Percentiles rank a stretch among this genome's conserved stretches.
phyloP scores from a whole-genome alignment of 2,329 filamentous ascomycete genomes.

The Paecilomyces sp. region DNA sequence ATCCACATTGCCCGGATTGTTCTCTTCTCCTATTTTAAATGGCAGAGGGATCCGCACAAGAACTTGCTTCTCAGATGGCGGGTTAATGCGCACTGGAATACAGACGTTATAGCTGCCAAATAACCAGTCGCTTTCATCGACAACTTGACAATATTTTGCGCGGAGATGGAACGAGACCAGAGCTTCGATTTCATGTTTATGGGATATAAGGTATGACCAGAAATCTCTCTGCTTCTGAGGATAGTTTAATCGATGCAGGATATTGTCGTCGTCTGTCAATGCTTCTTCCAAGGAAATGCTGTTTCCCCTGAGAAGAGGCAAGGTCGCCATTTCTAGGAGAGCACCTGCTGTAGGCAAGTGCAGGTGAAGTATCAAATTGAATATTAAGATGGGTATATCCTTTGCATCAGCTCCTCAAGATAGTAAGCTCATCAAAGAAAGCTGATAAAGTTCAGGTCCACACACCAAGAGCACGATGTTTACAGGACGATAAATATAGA shows the following conservation, averaged over 20 bases:
- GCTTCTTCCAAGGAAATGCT: background rate
- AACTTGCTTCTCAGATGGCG: conserved; percentile 7
- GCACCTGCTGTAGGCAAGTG: too few species aligned
- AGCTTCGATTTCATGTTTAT: conserved; percentile 14
- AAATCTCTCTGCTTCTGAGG: conserved; percentile 11
- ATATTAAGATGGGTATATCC: too few species aligned
- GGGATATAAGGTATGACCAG: conserved; percentile 11
- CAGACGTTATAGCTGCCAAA: conserved; percentile 13
- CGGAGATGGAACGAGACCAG: conserved; percentile 21
- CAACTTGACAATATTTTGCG: conserved; percentile 6
- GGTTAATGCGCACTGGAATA: background rate
- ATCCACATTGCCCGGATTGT: conserved; percentile 32
- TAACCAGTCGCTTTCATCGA: conserved; percentile 10
- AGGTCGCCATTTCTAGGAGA: background rate
- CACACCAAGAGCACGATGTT: too few species aligned
- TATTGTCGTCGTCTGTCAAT: conserved; percentile 1
- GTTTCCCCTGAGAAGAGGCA: background rate
- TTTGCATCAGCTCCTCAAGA: too few species aligned
- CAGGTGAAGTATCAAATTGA: too few species aligned
- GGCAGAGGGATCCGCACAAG: conserved; percentile 18
- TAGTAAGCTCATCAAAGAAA: too few species aligned
- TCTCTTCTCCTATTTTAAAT: conserved; percentile 28
- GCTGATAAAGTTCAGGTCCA: too few species aligned
- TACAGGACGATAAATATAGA: too few species aligned
- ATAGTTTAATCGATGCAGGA: conserved; percentile 15